phyloP scores from a whole-genome alignment of 1,284 basidiomycete species.

The Erythrobasidium hasegawianum region DNA sequence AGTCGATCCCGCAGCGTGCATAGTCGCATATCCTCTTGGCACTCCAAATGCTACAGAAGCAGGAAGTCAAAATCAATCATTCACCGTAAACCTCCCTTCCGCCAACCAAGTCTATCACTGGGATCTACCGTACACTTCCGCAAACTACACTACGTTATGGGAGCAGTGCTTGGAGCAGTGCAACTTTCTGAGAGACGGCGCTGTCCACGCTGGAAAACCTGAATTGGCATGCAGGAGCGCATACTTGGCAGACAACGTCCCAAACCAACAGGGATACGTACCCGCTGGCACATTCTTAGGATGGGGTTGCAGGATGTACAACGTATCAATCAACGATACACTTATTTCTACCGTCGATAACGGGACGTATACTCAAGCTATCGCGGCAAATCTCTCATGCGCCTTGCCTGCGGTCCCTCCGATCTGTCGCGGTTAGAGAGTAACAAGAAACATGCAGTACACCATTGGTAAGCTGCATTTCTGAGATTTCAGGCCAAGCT shows the following conservation, averaged over 20 bases:
- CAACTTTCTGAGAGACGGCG: background rate
- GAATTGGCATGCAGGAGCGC: background rate
- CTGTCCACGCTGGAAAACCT: background rate
- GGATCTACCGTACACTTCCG: background rate
- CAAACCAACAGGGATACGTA: background rate
- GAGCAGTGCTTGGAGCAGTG: conserved; percentile 1
- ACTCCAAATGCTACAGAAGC: background rate
- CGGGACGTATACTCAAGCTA: background rate
- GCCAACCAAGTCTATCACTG: background rate
- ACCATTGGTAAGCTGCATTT: too few relatives aligned
- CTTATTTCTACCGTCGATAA: background rate
- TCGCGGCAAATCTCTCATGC: background rate
- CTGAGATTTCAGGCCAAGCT: too few relatives aligned
- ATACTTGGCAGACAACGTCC: background rate
- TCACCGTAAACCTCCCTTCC: background rate
- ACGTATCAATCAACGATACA: background rate
- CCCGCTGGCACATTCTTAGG: background rate
- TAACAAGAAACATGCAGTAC: too few relatives aligned
- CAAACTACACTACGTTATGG: background rate
- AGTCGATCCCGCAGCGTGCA: background rate
- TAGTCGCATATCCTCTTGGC: background rate
- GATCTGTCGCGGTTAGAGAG: background rate
- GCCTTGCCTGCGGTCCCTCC: background rate
- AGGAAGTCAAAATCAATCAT: background rate
- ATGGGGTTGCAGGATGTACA: conserved; percentile 1